Evolutionary conservation across 2,329 filamentous ascomycete species (phyloP).

Genomic region (Thelonectria olida): DNA sequence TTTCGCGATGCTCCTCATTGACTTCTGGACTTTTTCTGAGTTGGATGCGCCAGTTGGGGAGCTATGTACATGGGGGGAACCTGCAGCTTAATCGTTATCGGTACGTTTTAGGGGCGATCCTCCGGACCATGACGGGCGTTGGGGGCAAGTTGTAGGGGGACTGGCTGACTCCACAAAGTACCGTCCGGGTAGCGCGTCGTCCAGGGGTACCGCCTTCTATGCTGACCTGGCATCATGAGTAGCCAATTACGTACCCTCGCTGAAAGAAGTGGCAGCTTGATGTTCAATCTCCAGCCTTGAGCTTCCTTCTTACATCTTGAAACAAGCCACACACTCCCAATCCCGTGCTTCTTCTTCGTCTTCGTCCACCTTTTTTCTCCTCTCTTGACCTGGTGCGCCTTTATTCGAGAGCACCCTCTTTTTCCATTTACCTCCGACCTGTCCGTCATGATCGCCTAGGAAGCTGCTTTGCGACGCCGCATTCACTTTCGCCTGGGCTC

Average conservation of each 20-base stretch:
- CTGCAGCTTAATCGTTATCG: conserved; percentile 16
- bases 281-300: conserved; percentile 9
- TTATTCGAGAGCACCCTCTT: background rate
- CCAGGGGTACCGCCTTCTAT: conserved; percentile 22
- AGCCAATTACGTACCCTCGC: conserved; percentile 38
- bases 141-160: background rate
- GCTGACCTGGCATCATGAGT: conserved; percentile 41
- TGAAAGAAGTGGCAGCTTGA: background rate
- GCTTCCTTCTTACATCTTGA: conserved; percentile 20
- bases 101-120: conserved; percentile 3
- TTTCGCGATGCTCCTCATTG: background rate
- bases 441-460: conserved; percentile 18
- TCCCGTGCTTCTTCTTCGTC: background rate
- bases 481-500: conserved; percentile 3
- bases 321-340: conserved; percentile 3
- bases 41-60: background rate
- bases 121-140: background rate
- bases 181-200: background rate
- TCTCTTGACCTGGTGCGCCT: background rate
- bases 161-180: background rate
- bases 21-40: background rate
- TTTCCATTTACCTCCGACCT: background rate
- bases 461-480: conserved; percentile 13
- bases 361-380: background rate
- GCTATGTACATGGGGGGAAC: background rate